Percentiles rank a stretch among this genome's conserved stretches.
These are phyloP conservation scores for Phialocephala sp. DNA, from an alignment of 2,329 filamentous ascomycete genomes.

Conservation along the genomic window DNA sequence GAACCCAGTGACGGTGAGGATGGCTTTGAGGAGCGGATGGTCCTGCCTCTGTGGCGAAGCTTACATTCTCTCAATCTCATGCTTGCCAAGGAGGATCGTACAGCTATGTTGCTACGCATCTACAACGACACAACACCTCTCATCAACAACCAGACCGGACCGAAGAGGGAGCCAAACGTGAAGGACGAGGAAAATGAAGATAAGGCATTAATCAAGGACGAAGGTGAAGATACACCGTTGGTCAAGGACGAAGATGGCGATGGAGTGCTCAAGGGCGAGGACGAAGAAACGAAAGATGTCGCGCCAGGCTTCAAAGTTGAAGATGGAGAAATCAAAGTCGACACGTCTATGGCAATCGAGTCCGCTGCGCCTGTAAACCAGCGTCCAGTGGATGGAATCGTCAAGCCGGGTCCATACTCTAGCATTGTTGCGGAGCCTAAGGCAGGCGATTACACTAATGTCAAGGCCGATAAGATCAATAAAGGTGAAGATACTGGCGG, in stretches of 20 bases:
- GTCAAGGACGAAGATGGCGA: conserved; percentile 21
- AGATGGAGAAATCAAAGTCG: conserved; percentile 34
- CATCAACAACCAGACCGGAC: conserved; percentile 59
- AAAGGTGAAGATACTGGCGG: conserved; percentile 35
- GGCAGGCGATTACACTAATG: conserved; percentile 27
- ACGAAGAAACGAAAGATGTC: conserved; percentile 12
- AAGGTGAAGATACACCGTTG: no score
- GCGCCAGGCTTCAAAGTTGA: conserved; percentile 32
- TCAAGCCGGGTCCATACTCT: conserved; percentile 38
- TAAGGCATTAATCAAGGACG: conserved; percentile 7
- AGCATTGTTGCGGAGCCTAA: conserved; percentile 29
- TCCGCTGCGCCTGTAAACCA: conserved; percentile 29
- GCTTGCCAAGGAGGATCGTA: conserved; percentile 95
- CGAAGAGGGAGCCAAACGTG: conserved; percentile 31
- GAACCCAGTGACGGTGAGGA: conserved; percentile 72
- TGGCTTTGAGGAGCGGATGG: conserved; percentile 77
- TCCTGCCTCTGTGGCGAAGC: conserved; percentile 92
- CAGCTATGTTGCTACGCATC: conserved; percentile 87
- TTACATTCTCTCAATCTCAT: conserved; percentile 93
- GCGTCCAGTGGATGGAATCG: conserved; percentile 18
- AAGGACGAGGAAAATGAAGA: conserved; percentile 22
- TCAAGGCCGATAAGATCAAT: conserved; percentile 34
- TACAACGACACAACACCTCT: conserved; percentile 89
- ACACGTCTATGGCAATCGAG: conserved; percentile 34
- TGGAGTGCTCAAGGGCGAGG: not conserved